Base-by-base conservation (phyloP, 2,329 filamentous ascomycete species). In the Exophiala oligosperma region DNA sequence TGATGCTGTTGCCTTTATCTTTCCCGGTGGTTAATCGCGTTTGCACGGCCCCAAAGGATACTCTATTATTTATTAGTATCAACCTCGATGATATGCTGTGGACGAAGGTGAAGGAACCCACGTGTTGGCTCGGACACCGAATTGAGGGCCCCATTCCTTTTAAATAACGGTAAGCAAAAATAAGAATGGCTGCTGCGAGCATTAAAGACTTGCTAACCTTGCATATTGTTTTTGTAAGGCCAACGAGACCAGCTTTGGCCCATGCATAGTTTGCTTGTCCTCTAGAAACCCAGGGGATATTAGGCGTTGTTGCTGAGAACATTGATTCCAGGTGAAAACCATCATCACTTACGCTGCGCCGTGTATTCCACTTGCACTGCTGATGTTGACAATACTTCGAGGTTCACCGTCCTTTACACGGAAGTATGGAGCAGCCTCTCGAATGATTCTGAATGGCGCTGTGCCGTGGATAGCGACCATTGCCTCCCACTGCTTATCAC, bases 271-370 rank as follows among this genome's bases (percentile, higher is more conserved):
- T 48, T 4, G 44, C 21, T 28, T 48, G 44, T 5, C 44, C 44
- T 26, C 44, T 48, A 21, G 26, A 28, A 28, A 17, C 17, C 17
- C 17, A 17, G 17, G 17, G 17, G 17, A 17, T 17, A 17, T 17
- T 17, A 17, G 17, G 17, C 17, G 17, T 17, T 17, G 17, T 17
- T 17, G 17, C 17, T 17, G 17, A 17, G 17, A 17, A 17, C 17
- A 17, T 17, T 17, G 17, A 17, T 17, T 92, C 78, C 94, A 95
- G 58, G 89, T 92, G 57, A 96, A 81, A 4, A 92, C 92, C 9
- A 84, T 84, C 12, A 96, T 84, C 47, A 90, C 92, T 2, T 91
- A 89, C 78, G 96, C 96, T 54, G 90, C 92, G 49, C 92, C 92
- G 73, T 95, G 85, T 11, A 94, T 79, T 52, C 92, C 91, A 32